These are phyloP conservation scores for Agarophyton chilense DNA, from an alignment of 23 red algal species.

Conservation along the genomic window DNA sequence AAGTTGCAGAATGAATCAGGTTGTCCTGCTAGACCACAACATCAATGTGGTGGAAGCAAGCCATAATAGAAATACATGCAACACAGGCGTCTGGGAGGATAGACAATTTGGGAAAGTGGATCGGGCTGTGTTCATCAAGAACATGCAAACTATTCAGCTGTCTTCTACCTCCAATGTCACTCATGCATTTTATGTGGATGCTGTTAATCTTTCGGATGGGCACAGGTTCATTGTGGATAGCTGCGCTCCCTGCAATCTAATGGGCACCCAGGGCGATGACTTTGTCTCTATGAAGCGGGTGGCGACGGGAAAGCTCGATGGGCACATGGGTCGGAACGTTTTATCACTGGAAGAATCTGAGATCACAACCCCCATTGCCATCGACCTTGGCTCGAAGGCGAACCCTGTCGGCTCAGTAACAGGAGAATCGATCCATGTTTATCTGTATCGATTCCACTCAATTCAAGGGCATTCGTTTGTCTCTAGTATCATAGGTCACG, in stretches of 20 bases:
- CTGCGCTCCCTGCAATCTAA: neutral
- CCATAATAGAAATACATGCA: neutral
- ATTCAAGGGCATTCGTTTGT: neutral
- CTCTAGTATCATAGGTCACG: neutral
- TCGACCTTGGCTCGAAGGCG: too few relatives aligned
- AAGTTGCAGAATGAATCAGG: neutral
- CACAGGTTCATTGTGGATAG: slow-evolving; percentile 22
- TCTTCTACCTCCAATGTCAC: neutral
- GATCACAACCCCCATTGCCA: too few relatives aligned
- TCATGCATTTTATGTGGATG: neutral
- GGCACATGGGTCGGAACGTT: too few relatives aligned
- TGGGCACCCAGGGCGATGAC: slow-evolving; percentile 12
- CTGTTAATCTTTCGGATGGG: neutral
- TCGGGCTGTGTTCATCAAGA: slow-evolving; percentile 17
- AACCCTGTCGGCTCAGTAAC: too few relatives aligned
- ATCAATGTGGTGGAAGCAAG: neutral
- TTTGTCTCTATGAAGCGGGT: neutral
- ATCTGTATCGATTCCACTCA: neutral
- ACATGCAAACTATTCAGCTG: slow-evolving; percentile 6
- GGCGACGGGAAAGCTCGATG: too few relatives aligned
- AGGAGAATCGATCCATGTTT: neutral
- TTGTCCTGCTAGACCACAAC: neutral
- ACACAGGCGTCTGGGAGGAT: neutral
- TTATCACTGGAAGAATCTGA: too few relatives aligned
- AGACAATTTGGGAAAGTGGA: slow-evolving; percentile 21